Base-by-base conservation (phyloP, 306 rosid genomes). In the Bauhinia variegata region DNA sequence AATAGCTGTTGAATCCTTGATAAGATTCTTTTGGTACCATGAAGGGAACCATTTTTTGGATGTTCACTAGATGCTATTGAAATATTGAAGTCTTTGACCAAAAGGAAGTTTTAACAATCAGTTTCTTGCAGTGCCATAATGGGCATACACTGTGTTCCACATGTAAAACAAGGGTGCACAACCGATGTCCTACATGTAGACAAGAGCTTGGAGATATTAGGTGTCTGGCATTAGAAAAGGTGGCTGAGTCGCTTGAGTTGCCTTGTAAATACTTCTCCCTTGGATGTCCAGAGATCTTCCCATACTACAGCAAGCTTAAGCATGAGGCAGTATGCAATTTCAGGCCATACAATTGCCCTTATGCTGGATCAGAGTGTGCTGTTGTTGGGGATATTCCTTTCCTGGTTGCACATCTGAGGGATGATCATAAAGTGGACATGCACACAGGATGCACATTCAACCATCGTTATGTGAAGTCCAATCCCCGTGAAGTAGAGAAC, bases 141-240 rank as follows among this genome's bases (percentile, higher is more conserved):
- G 99, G 99, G 43, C 99, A 95, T 74, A 95, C 99, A 1, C 67
- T 95, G 14, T 95, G 99, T 78, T 95, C 99, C 58, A 95, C 97
- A 5, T 95, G 99, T 57, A 95, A 95, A 83, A 83, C 97, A 30
- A 87, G 99, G 82, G 99, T 95, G 60, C 97, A 91, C 75, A 95
- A 95, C 60, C 89, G 99, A 6, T 95, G 99, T 82, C 99, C 99
- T 5, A 95, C 99, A 18, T 95, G 99, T 79, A 85, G 99, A 73
- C 99, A 95, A 83, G 99, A 95, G 84, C 99, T 95, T 61, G 99
- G 99, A 70, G 99, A 95, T 78, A 95, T 95, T 63, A 85, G 99
- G 87, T 95, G 99, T 78, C 76, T 95, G 53, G 99, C 99, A 10
- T 74, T 95, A 54, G 99, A 95, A 79, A 95, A 95, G 83, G 99